phyloP scores from a whole-genome alignment of 257 asterid species.

The Solanum gandarillasii region DNA sequence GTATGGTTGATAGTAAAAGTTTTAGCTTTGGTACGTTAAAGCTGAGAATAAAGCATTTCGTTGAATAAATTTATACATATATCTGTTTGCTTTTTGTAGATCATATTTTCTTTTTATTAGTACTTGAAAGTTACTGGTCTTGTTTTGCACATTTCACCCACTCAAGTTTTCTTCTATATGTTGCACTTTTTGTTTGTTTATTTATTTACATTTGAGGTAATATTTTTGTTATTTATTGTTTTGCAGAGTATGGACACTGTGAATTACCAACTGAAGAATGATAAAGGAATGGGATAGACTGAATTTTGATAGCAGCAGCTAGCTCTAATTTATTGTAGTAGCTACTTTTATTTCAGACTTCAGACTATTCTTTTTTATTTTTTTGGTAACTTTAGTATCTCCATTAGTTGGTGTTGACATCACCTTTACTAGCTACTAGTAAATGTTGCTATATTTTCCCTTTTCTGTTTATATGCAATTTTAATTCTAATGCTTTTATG shows the following conservation, averaged over 20 bases:
- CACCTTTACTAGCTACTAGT: not conserved
- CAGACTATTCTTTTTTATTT: not conserved
- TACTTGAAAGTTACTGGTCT: not conserved
- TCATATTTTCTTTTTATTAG: not conserved
- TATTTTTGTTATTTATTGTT: not conserved
- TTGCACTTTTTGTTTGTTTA: not conserved
- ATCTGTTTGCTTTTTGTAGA: not conserved
- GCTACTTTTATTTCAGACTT: not conserved
- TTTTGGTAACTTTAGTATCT: not conserved
- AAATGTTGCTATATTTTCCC: not conserved
- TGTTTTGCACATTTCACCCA: not conserved
- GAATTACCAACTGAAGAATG: slow-evolving; percentile 49
- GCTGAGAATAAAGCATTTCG: not conserved
- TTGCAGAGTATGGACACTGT: slow-evolving; percentile 65
- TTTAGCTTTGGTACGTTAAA: not conserved
- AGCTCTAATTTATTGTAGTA: not conserved
- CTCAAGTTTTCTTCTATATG: not conserved
- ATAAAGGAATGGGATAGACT: not conserved
- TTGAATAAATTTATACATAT: not conserved
- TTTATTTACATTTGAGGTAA: not conserved
- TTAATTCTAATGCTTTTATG: not conserved
- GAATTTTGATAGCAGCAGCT: not conserved
- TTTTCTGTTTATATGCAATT: not conserved
- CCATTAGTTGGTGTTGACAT: not conserved
- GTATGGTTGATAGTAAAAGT: not conserved